Conservation (phyloP, 2,329 filamentous ascomycete genomes). For the Trichoderma simmonsii region DNA sequence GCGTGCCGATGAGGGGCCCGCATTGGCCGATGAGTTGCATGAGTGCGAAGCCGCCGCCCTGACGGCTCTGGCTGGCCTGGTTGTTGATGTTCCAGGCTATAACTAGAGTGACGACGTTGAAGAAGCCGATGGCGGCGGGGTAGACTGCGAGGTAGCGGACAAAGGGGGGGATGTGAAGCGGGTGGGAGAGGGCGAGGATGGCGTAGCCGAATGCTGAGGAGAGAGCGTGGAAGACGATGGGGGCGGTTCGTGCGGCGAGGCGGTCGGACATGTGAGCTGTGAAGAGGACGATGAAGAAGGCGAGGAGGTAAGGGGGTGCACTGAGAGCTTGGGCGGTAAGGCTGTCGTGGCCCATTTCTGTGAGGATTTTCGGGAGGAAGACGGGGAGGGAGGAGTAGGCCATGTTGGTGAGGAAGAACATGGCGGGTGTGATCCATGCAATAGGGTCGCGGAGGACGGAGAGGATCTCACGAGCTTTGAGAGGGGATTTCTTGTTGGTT, state of each 20-base stretch:
- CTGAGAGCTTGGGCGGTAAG: slow-evolving; percentile 72
- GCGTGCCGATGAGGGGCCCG: slow-evolving; percentile 67
- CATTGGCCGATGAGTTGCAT: slow-evolving; percentile 80
- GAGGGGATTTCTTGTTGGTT: slow-evolving; percentile 30
- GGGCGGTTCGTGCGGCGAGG: slow-evolving; percentile 57
- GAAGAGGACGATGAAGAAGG: slow-evolving; percentile 68
- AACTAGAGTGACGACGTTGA: slow-evolving; percentile 77
- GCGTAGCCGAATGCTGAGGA: slow-evolving; percentile 61
- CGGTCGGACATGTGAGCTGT: slow-evolving; percentile 73
- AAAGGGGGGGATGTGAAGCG: slow-evolving; percentile 41
- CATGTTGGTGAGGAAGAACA: slow-evolving; percentile 87
- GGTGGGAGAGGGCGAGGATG: slow-evolving; percentile 58
- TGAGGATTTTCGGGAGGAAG: slow-evolving; percentile 78
- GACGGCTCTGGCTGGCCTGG: slow-evolving; percentile 64
- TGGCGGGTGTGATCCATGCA: slow-evolving; percentile 68
- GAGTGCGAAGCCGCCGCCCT: slow-evolving; percentile 74
- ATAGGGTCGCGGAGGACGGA: slow-evolving; percentile 39
- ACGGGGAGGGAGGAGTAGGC: slow-evolving; percentile 85
- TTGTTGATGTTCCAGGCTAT: slow-evolving; percentile 91
- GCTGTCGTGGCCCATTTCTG: slow-evolving; percentile 69
- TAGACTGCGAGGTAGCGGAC: slow-evolving; percentile 72
- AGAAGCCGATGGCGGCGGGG: slow-evolving; percentile 76
- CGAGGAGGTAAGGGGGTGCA: slow-evolving; percentile 75
- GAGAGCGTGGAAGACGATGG: slow-evolving; percentile 66
- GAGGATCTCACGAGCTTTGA: slow-evolving; percentile 56